Base-by-base conservation (phyloP, 139 green algal genomes). In the Eudorina sp. region DNA sequence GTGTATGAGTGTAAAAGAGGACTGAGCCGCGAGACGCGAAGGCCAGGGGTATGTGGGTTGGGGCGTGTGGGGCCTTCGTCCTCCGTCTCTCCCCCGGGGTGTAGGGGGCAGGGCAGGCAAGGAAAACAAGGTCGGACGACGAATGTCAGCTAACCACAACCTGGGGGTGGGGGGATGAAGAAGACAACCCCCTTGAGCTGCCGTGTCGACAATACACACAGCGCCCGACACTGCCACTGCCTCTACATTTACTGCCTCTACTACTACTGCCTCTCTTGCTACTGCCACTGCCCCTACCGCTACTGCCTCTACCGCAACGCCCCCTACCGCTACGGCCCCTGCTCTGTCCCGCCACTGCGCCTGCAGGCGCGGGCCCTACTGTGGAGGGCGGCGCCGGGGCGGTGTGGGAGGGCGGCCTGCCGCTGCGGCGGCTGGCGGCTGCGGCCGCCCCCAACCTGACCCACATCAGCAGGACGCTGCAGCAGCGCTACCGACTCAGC, bases 361-460 rank as follows among this genome's bases (percentile, higher is more conserved):
- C 31, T 27, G 0, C 80, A 86, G 80, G 80, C n/a, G 80, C 80
- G 4, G 80, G 80, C 19, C 80, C 80, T 41, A 86, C 60, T 1
- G 7, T 66, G 6, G 4, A 11, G 5, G 80, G 80, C 31, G 60
- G 80, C 80, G 29, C 80, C 0, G 58, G 40, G 41, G 79, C 60
- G 23, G 80, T 43, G n/a, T 86, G 80, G 80, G 80, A 86, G 68
- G 82, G 66, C 82, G 82, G 64, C 3, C 66, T 88, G 82, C 64
- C 82, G 36, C 64, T 88, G 46, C 46, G 66, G 34, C 82, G 66
- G n/a, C 82, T 88, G 82, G 82, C 82, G 1, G 64, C 82, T 18
- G 82, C 82, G 31, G 82, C 36, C 9, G 48, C 23, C 9, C 64
- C 82, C 46, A 70, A 79, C 64, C 82, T 89, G 53, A 0, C 18